Evolutionary conservation across 345 rosid genomes (phyloP).

Genomic region (Heritiera littoralis): DNA sequence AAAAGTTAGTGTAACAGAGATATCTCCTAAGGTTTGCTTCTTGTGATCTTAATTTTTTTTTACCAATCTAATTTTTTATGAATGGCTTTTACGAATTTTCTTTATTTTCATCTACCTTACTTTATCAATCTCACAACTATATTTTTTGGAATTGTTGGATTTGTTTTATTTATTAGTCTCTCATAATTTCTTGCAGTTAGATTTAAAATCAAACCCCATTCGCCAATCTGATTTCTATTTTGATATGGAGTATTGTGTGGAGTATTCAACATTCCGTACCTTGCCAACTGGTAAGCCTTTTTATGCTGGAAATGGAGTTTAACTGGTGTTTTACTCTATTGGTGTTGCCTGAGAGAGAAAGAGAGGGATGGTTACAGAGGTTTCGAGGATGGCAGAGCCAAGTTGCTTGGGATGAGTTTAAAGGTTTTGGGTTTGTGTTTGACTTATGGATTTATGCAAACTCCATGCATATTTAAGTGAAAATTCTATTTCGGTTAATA

Average conservation of each 20-base stretch:
- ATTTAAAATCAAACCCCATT: slow-evolving; percentile 39
- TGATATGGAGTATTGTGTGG: slow-evolving; percentile 92
- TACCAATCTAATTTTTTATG: slow-evolving; percentile 13
- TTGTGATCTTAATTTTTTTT: slow-evolving; percentile 8
- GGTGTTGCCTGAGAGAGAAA: neutral
- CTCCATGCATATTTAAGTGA: too few species aligned
- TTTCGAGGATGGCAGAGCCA: neutral
- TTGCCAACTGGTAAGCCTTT: slow-evolving; percentile 51
- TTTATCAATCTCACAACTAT: slow-evolving; percentile 14
- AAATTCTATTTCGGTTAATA: too few species aligned
- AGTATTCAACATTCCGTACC: slow-evolving; percentile 79
- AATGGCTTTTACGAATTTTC: neutral
- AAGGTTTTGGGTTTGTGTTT: neutral
- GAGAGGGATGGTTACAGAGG: neutral
- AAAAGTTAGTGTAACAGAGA: slow-evolving; percentile 60
- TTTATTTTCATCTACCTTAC: slow-evolving; percentile 7
- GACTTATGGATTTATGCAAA: too few species aligned
- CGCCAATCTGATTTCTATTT: slow-evolving; percentile 62
- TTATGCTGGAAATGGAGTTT: slow-evolving; percentile 17
- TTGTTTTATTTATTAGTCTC: slow-evolving; percentile 8
- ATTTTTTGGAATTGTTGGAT: slow-evolving; percentile 10
- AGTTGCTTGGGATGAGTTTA: neutral
- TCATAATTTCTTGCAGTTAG: slow-evolving; percentile 51
- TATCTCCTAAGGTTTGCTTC: slow-evolving; percentile 57
- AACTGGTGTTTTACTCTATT: slow-evolving; percentile 8